A percentile compares a stretch with the other conserved stretches of the same genome.
These are phyloP conservation scores for Atalantia buxifolia DNA, from an alignment of 345 rosid species.

Conservation along the genomic window DNA sequence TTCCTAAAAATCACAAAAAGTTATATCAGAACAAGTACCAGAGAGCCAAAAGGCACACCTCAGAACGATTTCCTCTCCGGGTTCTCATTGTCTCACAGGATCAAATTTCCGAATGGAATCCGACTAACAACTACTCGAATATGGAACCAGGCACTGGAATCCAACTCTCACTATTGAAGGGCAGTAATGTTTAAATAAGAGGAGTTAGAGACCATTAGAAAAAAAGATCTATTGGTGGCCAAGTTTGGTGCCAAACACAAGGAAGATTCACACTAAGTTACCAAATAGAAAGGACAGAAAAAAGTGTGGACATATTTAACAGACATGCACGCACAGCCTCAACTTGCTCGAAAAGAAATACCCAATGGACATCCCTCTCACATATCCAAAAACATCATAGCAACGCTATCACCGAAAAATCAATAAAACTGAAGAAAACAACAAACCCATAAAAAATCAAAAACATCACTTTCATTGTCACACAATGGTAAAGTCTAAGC, in stretches of 20 bases:
- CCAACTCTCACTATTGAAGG: conserved; percentile 22
- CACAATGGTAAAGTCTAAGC: conserved; percentile 6
- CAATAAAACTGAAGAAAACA: not conserved
- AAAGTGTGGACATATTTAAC: conserved; percentile 42
- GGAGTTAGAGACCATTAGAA: conserved; percentile 12
- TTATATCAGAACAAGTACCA: conserved; percentile 7
- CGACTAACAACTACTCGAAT: conserved; percentile 10
- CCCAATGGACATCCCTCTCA: conserved; percentile 24
- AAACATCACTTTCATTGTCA: conserved; percentile 39
- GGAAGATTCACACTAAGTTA: conserved; percentile 36
- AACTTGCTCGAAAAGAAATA: conserved; percentile 46
- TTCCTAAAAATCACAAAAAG: not conserved
- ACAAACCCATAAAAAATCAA: conserved; percentile 12
- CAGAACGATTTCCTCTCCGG: conserved; percentile 61
- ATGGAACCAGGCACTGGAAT: conserved; percentile 13
- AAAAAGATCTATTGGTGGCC: conserved; percentile 13
- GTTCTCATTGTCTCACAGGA: conserved; percentile 44
- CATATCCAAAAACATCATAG: conserved; percentile 16
- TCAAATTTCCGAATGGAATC: conserved; percentile 9
- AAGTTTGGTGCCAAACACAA: conserved; percentile 36
- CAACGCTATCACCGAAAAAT: conserved; percentile 28
- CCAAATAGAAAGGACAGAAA: conserved; percentile 42
- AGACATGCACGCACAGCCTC: conserved; percentile 51
- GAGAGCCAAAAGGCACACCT: conserved; percentile 38
- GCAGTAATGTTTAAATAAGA: conserved; percentile 37